These are phyloP conservation scores for Epichloe aotearoae DNA, from an alignment of 2,329 filamentous ascomycete species.

Conservation along the genomic window DNA sequence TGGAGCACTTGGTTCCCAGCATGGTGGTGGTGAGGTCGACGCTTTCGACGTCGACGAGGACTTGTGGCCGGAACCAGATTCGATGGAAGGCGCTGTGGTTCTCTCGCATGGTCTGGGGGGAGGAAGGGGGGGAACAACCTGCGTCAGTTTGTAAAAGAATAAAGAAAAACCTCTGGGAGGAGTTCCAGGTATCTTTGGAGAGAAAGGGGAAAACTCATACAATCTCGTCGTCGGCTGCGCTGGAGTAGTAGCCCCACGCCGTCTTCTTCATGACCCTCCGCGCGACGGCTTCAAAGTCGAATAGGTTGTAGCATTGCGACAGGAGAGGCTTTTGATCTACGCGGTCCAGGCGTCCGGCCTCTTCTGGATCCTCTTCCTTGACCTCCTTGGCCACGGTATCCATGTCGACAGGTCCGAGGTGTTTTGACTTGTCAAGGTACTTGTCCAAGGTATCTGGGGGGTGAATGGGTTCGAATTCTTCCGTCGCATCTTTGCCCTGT, in stretches of 20 bases:
- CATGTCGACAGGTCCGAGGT: conserved; percentile 86
- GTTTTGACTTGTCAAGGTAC: conserved; percentile 74
- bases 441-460: conserved; percentile 78
- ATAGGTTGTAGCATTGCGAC: conserved; percentile 81
- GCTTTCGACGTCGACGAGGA: conserved; percentile 80
- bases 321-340: conserved; percentile 64
- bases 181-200: too few species aligned
- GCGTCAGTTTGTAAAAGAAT: too few species aligned
- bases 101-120: conserved; percentile 70
- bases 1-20: conserved; percentile 72
- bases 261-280: conserved; percentile 86
- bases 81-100: conserved; percentile 95
- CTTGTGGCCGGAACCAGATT: conserved; percentile 85
- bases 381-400: conserved; percentile 58
- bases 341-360: conserved; percentile 55
- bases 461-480: conserved; percentile 79
- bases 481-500: conserved; percentile 82
- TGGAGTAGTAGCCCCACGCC: conserved; percentile 96
- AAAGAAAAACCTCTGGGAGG: too few species aligned
- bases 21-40: conserved; percentile 84
- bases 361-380: conserved; percentile 51
- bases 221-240: conserved; percentile 50
- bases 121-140: too few species aligned
- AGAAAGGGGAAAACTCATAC: conserved; percentile 12
- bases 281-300: conserved; percentile 93